A percentile compares a stretch with the other conserved stretches of the same genome.
These are phyloP conservation scores for Astraeus odoratus DNA, from an alignment of 768 basidiomycete genomes.

Conservation along the genomic window DNA sequence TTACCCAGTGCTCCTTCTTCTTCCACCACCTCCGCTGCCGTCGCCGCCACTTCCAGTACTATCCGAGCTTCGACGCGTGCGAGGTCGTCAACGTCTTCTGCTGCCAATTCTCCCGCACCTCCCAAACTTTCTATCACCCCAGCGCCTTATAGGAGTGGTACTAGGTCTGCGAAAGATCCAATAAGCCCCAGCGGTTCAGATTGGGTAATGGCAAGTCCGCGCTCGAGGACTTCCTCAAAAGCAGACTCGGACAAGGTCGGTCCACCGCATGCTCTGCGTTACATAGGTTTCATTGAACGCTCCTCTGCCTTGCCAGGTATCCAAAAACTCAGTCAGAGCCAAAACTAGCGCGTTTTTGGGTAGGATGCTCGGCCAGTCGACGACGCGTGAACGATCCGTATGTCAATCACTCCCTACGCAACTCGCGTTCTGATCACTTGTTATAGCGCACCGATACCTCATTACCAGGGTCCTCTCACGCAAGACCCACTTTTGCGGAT, in stretches of 20 bases:
- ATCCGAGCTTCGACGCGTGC: constrained; percentile 23
- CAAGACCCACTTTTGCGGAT: constrained; percentile 27
- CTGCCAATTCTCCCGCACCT: constrained; percentile 22
- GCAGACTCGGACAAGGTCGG: constrained; percentile 47
- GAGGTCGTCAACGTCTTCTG: constrained; percentile 38
- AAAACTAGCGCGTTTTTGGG: constrained; percentile 80
- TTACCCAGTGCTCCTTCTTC: constrained; percentile 27
- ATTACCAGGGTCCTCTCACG: constrained; percentile 18
- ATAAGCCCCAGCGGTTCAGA: constrained; percentile 34
- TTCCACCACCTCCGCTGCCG: constrained; percentile 16
- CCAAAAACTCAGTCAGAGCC: constrained; percentile 61
- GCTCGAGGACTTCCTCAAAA: constrained; percentile 34
- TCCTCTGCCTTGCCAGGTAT: constrained; percentile 14
- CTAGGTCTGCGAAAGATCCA: constrained; percentile 22
- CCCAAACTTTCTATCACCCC: constrained; percentile 32
- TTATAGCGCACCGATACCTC: constrained; percentile 52
- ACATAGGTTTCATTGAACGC: constrained; percentile 2
- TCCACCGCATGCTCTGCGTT: constrained; percentile 8
- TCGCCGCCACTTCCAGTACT: background rate
- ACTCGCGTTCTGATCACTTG: constrained; percentile 11
- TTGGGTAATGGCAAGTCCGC: constrained; percentile 44
- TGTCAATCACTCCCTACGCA: constrained; percentile 16
- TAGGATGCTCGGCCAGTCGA: constrained; percentile 66
- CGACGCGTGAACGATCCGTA: constrained; percentile 65
- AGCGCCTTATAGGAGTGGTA: constrained; percentile 13